Evolutionary conservation across 2,329 filamentous ascomycete species (phyloP).

Genomic region (Chaetomiaceae sp.): DNA sequence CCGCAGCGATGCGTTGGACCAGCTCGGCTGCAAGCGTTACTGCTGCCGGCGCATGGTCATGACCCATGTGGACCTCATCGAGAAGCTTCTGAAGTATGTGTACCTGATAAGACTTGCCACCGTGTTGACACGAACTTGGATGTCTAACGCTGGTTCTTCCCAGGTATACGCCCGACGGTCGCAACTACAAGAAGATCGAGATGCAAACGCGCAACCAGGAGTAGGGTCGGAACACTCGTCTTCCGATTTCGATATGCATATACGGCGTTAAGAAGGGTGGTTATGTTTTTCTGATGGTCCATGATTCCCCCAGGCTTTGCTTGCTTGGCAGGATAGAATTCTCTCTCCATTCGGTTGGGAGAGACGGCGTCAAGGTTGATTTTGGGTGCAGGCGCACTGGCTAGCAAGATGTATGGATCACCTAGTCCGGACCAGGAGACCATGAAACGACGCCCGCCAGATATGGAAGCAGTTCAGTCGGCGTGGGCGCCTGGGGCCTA

Average conservation of each 20-base stretch:
- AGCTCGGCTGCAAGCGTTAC: slow-evolving; percentile 89
- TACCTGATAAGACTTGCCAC: neutral
- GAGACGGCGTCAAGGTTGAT: slow-evolving; percentile 17
- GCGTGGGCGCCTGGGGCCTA: neutral
- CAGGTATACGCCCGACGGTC: slow-evolving; percentile 59
- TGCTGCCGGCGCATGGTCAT: slow-evolving; percentile 99
- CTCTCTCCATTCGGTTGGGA: neutral
- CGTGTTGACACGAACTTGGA: neutral
- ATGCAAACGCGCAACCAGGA: slow-evolving; percentile 24
- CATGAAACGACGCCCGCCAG: no score
- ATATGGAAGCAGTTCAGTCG: neutral
- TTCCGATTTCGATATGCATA: slow-evolving; percentile 6
- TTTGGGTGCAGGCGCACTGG: slow-evolving; percentile 5
- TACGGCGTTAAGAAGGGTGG: slow-evolving; percentile 10
- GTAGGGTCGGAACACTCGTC: neutral
- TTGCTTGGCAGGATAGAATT: no score
- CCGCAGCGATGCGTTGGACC: slow-evolving; percentile 86
- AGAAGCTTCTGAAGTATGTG: slow-evolving; percentile 88
- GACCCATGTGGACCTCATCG: slow-evolving; percentile 97
- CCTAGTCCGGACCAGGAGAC: neutral
- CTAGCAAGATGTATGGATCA: neutral
- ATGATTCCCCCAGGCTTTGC: neutral
- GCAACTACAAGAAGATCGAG: slow-evolving; percentile 57
- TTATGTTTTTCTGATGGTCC: slow-evolving; percentile 1
- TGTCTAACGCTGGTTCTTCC: slow-evolving; percentile 12